Evolutionary conservation across 495 filamentous ascomycete species (phyloP).

Genomic region (Hyaloscypha bicolor): DNA sequence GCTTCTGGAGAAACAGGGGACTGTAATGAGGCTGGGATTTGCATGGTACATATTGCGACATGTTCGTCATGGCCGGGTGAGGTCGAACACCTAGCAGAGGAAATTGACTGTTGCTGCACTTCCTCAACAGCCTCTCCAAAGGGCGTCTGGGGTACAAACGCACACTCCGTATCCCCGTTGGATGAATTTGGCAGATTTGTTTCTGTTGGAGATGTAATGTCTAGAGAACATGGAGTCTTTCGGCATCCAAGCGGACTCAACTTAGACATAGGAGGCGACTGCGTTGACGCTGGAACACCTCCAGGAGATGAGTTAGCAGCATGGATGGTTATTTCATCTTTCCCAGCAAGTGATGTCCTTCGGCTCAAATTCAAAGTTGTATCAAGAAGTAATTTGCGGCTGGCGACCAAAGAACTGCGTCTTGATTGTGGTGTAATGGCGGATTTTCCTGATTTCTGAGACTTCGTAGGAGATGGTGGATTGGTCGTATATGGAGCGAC

Average conservation of each 20-base stretch:
- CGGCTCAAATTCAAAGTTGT: not conserved
- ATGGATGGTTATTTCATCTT: not conserved
- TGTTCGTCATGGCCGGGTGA: not conserved
- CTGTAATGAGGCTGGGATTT: not conserved
- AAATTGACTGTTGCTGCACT: not conserved
- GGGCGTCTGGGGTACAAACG: too few relatives aligned
- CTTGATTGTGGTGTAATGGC: slow-evolving; percentile 18
- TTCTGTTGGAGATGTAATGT: not conserved
- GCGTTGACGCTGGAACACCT: not conserved
- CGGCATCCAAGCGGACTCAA: not conserved
- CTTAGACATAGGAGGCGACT: not conserved
- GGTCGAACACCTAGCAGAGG: slow-evolving; percentile 12
- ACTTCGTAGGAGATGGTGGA: slow-evolving; percentile 28
- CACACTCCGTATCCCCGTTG: not conserved
- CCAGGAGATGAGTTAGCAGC: not conserved
- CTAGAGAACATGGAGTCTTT: not conserved
- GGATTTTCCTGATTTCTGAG: slow-evolving; percentile 24
- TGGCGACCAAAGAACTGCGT: slow-evolving; percentile 1
- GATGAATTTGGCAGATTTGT: not conserved
- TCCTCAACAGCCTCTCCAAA: not conserved
- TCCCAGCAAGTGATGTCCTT: not conserved
- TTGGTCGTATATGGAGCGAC: slow-evolving; percentile 30
- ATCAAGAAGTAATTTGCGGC: not conserved
- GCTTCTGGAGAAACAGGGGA: not conserved
- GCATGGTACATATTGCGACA: not conserved